Conservation (phyloP, 2,329 filamentous ascomycete genomes). For the Akanthomyces lecanii region DNA sequence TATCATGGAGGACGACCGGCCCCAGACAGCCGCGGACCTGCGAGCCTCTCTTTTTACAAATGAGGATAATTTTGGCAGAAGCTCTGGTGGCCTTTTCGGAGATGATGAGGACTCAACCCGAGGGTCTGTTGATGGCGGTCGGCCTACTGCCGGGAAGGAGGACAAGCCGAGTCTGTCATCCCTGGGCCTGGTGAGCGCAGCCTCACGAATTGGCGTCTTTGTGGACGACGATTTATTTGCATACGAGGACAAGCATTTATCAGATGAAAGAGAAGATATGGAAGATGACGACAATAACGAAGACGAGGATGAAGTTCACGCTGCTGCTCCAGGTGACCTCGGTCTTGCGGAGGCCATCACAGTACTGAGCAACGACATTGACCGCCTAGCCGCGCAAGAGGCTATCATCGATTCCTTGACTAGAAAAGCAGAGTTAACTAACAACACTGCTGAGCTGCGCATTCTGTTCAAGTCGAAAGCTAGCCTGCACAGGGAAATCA, state of each 20-base stretch:
- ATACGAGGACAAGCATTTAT: slow-evolving; percentile 78
- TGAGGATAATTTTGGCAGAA: slow-evolving; percentile 39
- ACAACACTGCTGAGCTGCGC: slow-evolving; percentile 88
- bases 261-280: slow-evolving; percentile 78
- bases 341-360: slow-evolving; percentile 91
- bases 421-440: slow-evolving; percentile 91
- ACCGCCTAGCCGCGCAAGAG: slow-evolving; percentile 81
- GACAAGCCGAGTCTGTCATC: slow-evolving; percentile 86
- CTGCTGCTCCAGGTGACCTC: slow-evolving; percentile 90
- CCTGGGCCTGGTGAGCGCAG: slow-evolving; percentile 81
- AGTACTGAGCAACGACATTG: slow-evolving; percentile 82
- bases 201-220: slow-evolving; percentile 87
- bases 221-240: slow-evolving; percentile 89
- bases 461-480: slow-evolving; percentile 92
- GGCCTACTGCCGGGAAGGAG: slow-evolving; percentile 33
- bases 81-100: slow-evolving; percentile 45
- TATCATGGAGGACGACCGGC: slow-evolving; percentile 77
- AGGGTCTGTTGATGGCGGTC: slow-evolving; percentile 55
- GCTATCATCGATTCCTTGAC: slow-evolving; percentile 87
- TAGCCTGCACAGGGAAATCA: slow-evolving; percentile 86
- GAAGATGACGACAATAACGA: slow-evolving; percentile 53
- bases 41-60: slow-evolving; percentile 60
- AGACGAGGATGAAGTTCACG: slow-evolving; percentile 78
- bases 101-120: slow-evolving; percentile 58
- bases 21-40: slow-evolving; percentile 59